Conservation (phyloP, 345 rosid genomes). For the Eucalyptus cloeziana region DNA sequence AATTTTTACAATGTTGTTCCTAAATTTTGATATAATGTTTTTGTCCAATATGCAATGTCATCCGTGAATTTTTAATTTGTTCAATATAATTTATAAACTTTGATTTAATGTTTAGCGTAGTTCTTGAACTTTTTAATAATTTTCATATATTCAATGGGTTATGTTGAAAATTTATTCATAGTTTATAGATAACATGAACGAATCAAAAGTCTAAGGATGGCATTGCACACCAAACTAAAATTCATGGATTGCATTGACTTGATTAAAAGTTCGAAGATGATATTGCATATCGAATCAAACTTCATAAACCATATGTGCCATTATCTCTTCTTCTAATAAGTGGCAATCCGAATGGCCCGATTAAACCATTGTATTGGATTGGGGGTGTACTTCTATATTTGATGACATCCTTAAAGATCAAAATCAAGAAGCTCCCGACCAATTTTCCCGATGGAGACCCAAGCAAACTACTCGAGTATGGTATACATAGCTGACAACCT, state of each 20-base stretch:
- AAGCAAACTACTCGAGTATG: background rate
- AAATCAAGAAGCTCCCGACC: background rate
- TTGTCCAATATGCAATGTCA: background rate
- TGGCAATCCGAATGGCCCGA: background rate
- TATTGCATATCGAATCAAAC: background rate
- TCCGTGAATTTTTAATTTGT: too few species aligned
- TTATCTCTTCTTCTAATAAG: background rate
- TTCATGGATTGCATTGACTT: background rate
- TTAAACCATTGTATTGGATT: background rate
- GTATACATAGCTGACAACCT: background rate
- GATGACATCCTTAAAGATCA: background rate
- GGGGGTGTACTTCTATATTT: background rate
- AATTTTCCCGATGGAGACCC: background rate
- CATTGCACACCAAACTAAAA: too few species aligned
- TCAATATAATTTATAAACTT: rapidly evolving
- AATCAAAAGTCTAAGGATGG: background rate
- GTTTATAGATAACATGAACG: background rate
- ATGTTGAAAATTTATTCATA: background rate
- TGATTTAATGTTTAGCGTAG: background rate
- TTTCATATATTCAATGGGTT: background rate
- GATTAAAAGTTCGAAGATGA: too few species aligned
- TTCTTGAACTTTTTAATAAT: rapidly evolving
- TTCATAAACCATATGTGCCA: rapidly evolving
- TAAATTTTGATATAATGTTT: background rate
- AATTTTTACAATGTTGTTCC: background rate